A percentile compares a stretch with the other conserved stretches of the same genome.
These are phyloP conservation scores for Gypsophila paniculata DNA, from an alignment of 179 eudicot genomes.

Conservation along the genomic window DNA sequence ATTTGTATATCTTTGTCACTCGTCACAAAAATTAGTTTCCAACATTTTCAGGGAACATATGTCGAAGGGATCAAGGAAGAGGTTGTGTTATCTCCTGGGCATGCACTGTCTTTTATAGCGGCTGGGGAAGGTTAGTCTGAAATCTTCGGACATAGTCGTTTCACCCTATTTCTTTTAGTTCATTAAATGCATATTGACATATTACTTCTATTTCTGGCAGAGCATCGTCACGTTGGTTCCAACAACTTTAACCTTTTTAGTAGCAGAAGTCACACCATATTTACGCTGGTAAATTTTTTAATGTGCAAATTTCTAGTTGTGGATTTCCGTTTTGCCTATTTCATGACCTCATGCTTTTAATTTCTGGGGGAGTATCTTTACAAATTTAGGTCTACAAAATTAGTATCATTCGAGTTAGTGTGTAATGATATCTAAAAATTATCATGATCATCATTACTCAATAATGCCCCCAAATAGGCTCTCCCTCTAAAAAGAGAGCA, in stretches of 20 bases:
- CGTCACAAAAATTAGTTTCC: not conserved
- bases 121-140: constrained; percentile 67
- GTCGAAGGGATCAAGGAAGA: constrained; percentile 91
- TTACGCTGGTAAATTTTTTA: constrained; percentile 38
- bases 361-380: not conserved
- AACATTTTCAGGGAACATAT: constrained; percentile 61
- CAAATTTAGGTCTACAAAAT: no score
- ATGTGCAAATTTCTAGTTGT: not conserved
- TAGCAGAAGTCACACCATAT: constrained; percentile 86
- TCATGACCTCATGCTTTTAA: not conserved
- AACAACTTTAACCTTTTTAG: constrained; percentile 79
- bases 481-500: no score
- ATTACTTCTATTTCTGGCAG: constrained; percentile 29
- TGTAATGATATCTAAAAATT: not conserved
- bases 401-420: not conserved
- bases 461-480: no score
- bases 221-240: constrained; percentile 85
- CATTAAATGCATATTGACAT: constrained; percentile 3
- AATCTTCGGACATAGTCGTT: constrained; percentile 4
- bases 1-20: not conserved
- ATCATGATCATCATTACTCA: not conserved
- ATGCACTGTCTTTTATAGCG: constrained; percentile 81
- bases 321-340: not conserved
- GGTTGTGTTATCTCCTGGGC: constrained; percentile 85
- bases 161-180: not conserved